A percentile compares a stretch with the other conserved stretches of the same genome.
These are phyloP conservation scores for Sequoia sempervirens DNA, from an alignment of 75 land plant genomes.

Conservation along the genomic window DNA sequence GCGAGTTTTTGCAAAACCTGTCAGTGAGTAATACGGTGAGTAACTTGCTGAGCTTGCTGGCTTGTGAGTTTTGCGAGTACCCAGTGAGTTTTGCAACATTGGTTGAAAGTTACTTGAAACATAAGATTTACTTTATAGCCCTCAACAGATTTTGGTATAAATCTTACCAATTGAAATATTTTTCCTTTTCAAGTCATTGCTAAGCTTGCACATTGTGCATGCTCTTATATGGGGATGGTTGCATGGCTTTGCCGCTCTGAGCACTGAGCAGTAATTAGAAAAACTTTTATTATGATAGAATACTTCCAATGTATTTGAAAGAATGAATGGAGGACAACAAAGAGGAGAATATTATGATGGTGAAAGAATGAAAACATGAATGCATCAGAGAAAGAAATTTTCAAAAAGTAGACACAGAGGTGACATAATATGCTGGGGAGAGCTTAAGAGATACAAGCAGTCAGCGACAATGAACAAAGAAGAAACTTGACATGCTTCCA, in stretches of 20 bases:
- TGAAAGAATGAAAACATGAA: not conserved
- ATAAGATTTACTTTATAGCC: not conserved
- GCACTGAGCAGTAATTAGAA: not conserved
- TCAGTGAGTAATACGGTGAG: no score
- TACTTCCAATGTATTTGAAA: not conserved
- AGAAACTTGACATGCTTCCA: not conserved
- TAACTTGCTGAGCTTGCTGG: no score
- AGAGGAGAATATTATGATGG: not conserved
- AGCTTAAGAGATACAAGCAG: not conserved
- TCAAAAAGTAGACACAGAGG: not conserved
- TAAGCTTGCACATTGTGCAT: not conserved
- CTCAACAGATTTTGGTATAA: not conserved
- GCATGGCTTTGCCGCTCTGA: not conserved
- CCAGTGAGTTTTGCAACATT: no score
- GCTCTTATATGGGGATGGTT: not conserved
- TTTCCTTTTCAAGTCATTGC: not conserved
- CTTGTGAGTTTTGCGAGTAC: no score
- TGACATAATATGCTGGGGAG: not conserved
- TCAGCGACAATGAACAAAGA: not conserved
- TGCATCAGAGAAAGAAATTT: not conserved
- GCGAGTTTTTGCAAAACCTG: no score
- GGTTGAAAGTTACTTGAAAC: no score
- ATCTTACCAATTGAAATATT: not conserved
- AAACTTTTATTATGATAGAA: not conserved
- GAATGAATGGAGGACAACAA: not conserved